These are phyloP conservation scores for Viola odorata DNA, from an alignment of 345 rosid genomes.

Conservation along the genomic window DNA sequence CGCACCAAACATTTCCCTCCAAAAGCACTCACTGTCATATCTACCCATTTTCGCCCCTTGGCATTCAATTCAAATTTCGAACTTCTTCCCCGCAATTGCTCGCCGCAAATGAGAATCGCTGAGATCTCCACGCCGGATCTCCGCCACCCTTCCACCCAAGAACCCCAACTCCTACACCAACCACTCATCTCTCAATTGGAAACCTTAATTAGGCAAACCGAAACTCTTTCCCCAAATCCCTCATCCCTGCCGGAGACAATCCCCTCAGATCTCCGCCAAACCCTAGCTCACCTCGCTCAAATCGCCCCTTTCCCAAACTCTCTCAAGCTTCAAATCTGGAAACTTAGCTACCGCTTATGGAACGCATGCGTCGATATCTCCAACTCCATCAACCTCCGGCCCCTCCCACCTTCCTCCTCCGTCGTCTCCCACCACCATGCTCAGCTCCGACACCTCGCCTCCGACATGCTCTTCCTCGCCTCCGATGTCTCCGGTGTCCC, in stretches of 20 bases:
- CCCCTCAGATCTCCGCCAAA: slow-evolving; percentile 45
- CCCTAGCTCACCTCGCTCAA: slow-evolving; percentile 49
- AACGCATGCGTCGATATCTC: slow-evolving; percentile 88
- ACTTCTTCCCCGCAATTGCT: slow-evolving; percentile 1
- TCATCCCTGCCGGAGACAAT: slow-evolving; percentile 37
- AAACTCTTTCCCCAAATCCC: slow-evolving; percentile 27
- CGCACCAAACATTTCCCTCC: slow-evolving; percentile 2
- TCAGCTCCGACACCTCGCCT: slow-evolving; percentile 64
- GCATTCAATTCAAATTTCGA: slow-evolving; percentile 11
- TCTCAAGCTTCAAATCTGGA: slow-evolving; percentile 71
- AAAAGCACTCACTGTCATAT: not conserved
- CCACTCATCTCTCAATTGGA: slow-evolving; percentile 59
- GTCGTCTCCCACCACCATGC: slow-evolving; percentile 26
- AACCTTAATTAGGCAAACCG: slow-evolving; percentile 51
- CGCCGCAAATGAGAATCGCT: slow-evolving; percentile 69
- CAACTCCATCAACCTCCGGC: slow-evolving; percentile 31
- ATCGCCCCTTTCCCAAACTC: slow-evolving; percentile 60
- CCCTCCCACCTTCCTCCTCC: slow-evolving; percentile 29
- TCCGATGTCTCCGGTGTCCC: slow-evolving; percentile 60
- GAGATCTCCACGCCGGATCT: slow-evolving; percentile 76
- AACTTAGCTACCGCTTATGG: slow-evolving; percentile 92
- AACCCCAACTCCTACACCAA: slow-evolving; percentile 21
- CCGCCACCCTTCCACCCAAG: slow-evolving; percentile 24
- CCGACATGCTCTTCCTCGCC: slow-evolving; percentile 78
- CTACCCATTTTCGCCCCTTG: not conserved